Conservation (phyloP, 164 flowering plant species). For the Houttuynia cordata region DNA sequence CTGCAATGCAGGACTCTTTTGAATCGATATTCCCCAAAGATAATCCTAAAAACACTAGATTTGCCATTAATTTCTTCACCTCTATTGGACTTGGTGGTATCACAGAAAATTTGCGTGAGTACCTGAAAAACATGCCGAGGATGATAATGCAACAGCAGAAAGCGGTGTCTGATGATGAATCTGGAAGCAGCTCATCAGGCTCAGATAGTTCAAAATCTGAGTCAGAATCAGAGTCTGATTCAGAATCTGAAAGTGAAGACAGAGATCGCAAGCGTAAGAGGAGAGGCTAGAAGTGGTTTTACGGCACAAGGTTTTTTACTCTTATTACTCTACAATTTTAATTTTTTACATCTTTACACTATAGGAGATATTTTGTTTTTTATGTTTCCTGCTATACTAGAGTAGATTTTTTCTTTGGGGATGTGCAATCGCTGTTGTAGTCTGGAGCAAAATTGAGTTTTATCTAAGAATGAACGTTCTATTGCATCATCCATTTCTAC, state of each 20-base stretch:
- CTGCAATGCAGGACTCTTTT: constrained; percentile 65
- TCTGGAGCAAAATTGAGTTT: too few relatives aligned
- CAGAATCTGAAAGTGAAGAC: constrained; percentile 30
- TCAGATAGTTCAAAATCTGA: constrained; percentile 26
- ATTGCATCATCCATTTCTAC: too few relatives aligned
- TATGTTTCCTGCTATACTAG: too few relatives aligned
- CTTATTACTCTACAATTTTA: too few relatives aligned
- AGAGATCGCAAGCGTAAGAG: constrained; percentile 27
- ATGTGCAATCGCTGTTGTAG: too few relatives aligned
- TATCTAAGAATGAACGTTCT: too few relatives aligned
- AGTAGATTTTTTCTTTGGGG: too few relatives aligned
- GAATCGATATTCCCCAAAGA: constrained; percentile 87
- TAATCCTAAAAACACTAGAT: constrained; percentile 81
- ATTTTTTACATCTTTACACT: too few relatives aligned
- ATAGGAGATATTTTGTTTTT: too few relatives aligned
- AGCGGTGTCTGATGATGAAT: constrained; percentile 30
- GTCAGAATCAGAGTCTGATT: constrained; percentile 19
- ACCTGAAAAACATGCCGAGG: constrained; percentile 80
- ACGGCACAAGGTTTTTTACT: too few relatives aligned
- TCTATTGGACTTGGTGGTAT: constrained; percentile 93
- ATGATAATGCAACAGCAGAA: constrained; percentile 86
- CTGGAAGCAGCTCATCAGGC: constrained; percentile 22
- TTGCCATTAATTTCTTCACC: constrained; percentile 82
- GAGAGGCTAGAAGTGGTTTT: constrained; percentile 3
- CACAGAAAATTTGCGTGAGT: constrained; percentile 76